phyloP scores from a whole-genome alignment of 2,329 filamentous ascomycete species.

The Xylaria arbuscula region DNA sequence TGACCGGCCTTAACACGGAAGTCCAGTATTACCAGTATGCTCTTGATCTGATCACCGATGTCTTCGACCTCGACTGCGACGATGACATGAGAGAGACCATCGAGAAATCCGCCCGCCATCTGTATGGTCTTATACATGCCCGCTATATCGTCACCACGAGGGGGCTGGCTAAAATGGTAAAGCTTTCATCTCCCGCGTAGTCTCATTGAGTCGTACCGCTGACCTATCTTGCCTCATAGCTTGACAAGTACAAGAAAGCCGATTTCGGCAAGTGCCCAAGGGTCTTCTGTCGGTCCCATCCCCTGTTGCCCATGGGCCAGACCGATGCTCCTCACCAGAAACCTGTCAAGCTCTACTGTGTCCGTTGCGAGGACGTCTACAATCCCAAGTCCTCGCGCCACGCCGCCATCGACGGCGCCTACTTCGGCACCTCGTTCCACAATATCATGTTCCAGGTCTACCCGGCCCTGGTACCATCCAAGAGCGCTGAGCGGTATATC shows the following conservation, averaged over 20 bases:
- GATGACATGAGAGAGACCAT: slow-evolving; percentile 98
- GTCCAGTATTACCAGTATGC: slow-evolving; percentile 99
- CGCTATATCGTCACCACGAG: slow-evolving; percentile 96
- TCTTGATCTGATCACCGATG: slow-evolving; percentile 94
- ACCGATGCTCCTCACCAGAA: slow-evolving; percentile 88
- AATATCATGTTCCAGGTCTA: slow-evolving; percentile 99
- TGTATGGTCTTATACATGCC: slow-evolving; percentile 96
- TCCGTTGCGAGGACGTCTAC: slow-evolving; percentile 97
- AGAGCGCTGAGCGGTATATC: slow-evolving; percentile 86
- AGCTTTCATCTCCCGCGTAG: slow-evolving; percentile 36
- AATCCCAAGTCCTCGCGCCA: slow-evolving; percentile 97
- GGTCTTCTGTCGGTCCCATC: slow-evolving; percentile 93
- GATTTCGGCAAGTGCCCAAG: slow-evolving; percentile 99
- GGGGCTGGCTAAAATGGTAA: slow-evolving; percentile 94
- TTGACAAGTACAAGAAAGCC: slow-evolving; percentile 98
- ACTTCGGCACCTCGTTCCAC: slow-evolving; percentile 98
- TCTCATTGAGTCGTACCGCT: slow-evolving; percentile 9
- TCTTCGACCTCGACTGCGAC: slow-evolving; percentile 98
- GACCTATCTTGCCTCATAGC: slow-evolving; percentile 61
- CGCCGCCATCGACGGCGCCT: slow-evolving; percentile 94
- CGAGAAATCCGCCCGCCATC: slow-evolving; percentile 93
- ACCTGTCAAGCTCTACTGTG: slow-evolving; percentile 96
- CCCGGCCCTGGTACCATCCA: slow-evolving; percentile 85
- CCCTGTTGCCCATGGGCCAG: slow-evolving; percentile 92
- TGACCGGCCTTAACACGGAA: slow-evolving; percentile 95